Base-by-base conservation (phyloP, 257 asterid species). In the Phtheirospermum japonicum region DNA sequence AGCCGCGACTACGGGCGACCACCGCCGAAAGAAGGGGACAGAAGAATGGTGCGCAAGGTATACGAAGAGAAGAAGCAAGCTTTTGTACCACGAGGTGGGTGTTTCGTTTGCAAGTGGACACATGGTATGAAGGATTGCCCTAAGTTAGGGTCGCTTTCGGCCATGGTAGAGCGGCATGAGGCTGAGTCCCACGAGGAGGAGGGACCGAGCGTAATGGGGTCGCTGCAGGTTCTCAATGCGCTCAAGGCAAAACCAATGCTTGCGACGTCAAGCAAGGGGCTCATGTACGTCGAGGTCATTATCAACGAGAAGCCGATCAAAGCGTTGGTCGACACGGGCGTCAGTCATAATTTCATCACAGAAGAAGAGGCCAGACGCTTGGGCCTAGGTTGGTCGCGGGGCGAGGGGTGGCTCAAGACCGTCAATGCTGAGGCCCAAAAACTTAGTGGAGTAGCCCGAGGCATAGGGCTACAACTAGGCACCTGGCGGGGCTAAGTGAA, bases 401-500 rank as follows among this genome's bases (percentile, higher is more conserved):
- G 53, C 36, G 23, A 16, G 0, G 53, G n/a, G 7, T n/a, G 20
- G 53, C 6, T 46, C 0, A 46, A 46, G 26, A 17, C 53, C 4
- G 16, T 23, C 0, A 52, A 23, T 26, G 9, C 34, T 0, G 20
- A 23, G 5, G 58, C 48, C 7, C 2, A 52, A 9, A 7, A 4
- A 32, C 23, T 16, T 4, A 57, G 16, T 9, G 30, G 9, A 3
- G 5, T 33, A 3, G 36, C 36, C 7, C 16, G 28, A 19, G 31
- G 30, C 7, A 8, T 16, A 0, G 63, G 34, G 48, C 13, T 57
- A 3, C 13, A 9, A 6, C 9, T 57, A 16, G 64, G 64, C 16
- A 58, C 64, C 36, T 58, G 50, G 34, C 16, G 4, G 34, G 51
- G 34, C 32, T 33, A 39, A 36, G 64, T 58, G 50, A 48, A 58